A percentile compares a stretch with the other conserved stretches of the same genome.
Evolutionary conservation across 140 eudicot species (phyloP).

Genomic region (Cichorium intybus): DNA sequence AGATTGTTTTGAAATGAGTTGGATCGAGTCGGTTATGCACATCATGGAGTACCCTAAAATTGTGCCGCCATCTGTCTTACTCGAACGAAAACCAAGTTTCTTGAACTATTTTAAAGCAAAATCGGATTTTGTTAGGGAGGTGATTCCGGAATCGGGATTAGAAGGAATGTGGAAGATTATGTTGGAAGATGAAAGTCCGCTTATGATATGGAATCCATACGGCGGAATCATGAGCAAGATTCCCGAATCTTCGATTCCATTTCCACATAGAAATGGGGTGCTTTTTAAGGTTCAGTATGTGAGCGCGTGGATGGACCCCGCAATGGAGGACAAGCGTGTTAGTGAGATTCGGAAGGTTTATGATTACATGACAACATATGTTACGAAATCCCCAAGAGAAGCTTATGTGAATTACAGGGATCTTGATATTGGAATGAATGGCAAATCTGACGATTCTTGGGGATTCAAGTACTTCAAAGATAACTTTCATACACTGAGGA

Average conservation of each 20-base stretch:
- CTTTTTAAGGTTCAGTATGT: slow-evolving; percentile 31
- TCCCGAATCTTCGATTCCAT: slow-evolving; percentile 29
- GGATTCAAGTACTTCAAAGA: slow-evolving; percentile 19
- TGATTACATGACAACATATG: slow-evolving; percentile 30
- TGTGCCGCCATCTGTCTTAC: slow-evolving; percentile 17
- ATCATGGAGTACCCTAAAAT: slow-evolving; percentile 31
- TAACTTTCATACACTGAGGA: slow-evolving; percentile 14
- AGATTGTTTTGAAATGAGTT: slow-evolving; percentile 39
- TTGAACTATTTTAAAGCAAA: slow-evolving; percentile 41
- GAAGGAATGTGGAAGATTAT: slow-evolving; percentile 36
- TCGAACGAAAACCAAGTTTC: slow-evolving; percentile 27
- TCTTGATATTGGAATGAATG: slow-evolving; percentile 37
- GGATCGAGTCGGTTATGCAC: slow-evolving; percentile 37
- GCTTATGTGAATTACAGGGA: slow-evolving; percentile 46
- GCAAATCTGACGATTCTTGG: slow-evolving; percentile 10
- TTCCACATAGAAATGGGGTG: slow-evolving; percentile 35
- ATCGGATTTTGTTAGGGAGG: slow-evolving; percentile 35
- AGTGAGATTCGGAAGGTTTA: slow-evolving; percentile 25
- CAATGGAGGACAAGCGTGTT: slow-evolving; percentile 4
- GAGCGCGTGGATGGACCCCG: slow-evolving; percentile 8
- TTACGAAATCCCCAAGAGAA: slow-evolving; percentile 26
- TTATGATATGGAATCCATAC: slow-evolving; percentile 39
- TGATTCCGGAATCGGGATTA: slow-evolving; percentile 31
- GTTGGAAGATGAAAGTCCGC: slow-evolving; percentile 19
- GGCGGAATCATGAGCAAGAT: slow-evolving; percentile 41